phyloP scores from a whole-genome alignment of 257 asterid species.

The Cruciata laevipes region DNA sequence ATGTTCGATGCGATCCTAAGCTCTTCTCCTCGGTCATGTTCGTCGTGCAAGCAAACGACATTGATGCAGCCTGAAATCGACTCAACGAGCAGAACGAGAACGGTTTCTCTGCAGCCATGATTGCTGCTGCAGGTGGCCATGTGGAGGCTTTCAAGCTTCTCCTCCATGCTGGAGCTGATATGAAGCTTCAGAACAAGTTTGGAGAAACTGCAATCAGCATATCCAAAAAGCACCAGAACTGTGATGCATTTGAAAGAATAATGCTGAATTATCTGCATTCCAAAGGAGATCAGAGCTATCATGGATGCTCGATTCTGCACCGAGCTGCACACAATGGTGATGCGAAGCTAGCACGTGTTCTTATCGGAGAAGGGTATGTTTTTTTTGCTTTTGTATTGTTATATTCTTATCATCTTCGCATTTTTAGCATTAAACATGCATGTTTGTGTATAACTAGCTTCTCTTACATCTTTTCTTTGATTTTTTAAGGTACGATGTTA shows the following conservation, averaged over 20 bases:
- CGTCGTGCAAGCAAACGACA: conserved; percentile 42
- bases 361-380: conserved; percentile 14
- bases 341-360: conserved; percentile 20
- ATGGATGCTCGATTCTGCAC: conserved; percentile 32
- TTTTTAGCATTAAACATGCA: no score
- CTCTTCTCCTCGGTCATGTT: conserved; percentile 41
- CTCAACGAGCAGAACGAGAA: conserved; percentile 46
- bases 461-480: no score
- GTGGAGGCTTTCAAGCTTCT: conserved; percentile 50
- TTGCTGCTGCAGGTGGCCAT: conserved; percentile 47
- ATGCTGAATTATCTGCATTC: conserved; percentile 27
- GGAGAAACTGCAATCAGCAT: conserved; percentile 53
- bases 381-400: no score
- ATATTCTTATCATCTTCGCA: no score
- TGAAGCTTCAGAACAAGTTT: conserved; percentile 31
- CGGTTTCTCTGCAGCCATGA: conserved; percentile 58
- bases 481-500: conserved; percentile 15
- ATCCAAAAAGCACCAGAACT: conserved; percentile 43
- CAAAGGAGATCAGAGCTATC: conserved; percentile 17
- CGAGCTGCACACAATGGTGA: conserved; percentile 34
- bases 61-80: conserved; percentile 39
- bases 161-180: conserved; percentile 46
- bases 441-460: no score
- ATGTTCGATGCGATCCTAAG: conserved; percentile 39
- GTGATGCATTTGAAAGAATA: conserved; percentile 41